Conservation (phyloP, 2,329 filamentous ascomycete genomes). For the Colletotrichum kahawae region DNA sequence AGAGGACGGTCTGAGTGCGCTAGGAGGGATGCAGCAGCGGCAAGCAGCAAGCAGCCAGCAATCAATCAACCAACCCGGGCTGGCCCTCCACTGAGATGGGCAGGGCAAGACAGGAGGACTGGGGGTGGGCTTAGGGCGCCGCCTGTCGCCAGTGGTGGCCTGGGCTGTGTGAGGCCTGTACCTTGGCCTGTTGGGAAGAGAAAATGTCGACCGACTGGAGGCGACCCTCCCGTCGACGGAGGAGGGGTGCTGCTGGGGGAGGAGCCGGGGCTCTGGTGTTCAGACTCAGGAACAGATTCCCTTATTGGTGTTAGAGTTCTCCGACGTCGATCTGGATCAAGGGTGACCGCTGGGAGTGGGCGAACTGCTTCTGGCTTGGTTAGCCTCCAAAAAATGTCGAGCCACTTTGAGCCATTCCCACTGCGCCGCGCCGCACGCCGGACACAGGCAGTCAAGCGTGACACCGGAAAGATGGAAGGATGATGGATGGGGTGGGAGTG, state of each 20-base stretch:
- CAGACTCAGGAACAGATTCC: conserved; percentile 15
- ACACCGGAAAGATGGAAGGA: neutral
- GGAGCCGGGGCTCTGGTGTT: neutral
- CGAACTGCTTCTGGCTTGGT: conserved; percentile 19
- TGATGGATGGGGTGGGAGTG: neutral
- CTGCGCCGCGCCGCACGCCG: conserved; percentile 5
- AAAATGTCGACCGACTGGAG: neutral
- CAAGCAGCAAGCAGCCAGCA: neutral
- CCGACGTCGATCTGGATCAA: conserved; percentile 20
- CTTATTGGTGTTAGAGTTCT: conserved; percentile 23
- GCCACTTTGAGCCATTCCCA: conserved; percentile 20
- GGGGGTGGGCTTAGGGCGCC: neutral
- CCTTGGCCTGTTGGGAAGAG: neutral
- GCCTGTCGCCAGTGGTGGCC: neutral
- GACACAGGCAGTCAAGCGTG: conserved; percentile 3
- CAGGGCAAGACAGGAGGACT: neutral
- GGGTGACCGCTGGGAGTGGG: conserved; percentile 12
- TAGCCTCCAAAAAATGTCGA: conserved; percentile 14
- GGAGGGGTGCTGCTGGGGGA: neutral
- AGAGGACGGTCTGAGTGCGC: neutral
- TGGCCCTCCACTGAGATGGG: neutral
- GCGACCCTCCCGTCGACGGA: neutral
- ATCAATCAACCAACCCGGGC: neutral
- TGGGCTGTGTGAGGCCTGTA: neutral
- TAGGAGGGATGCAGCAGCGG: neutral